Evolutionary conservation across 1,284 basidiomycete species (phyloP), one percentile per base, ranked within the genome.

Genomic region (Flammula alnicola): DNA sequence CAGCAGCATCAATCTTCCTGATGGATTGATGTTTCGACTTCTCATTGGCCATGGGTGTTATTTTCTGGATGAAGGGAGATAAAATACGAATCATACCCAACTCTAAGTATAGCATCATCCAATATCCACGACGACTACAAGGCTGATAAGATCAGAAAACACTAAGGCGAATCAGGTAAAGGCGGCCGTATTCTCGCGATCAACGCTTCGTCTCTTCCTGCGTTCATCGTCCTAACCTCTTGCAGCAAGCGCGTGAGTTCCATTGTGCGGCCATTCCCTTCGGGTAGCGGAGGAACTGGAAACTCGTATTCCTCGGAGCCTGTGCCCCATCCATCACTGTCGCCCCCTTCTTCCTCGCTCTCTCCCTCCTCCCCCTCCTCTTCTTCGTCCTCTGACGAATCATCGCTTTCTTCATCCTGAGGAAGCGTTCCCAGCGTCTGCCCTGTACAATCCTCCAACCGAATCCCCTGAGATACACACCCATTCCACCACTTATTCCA

Each of bases 401-500:
- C 65, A 55, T 69, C 71, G 5, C 64, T 60, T 2, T 70, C 69
- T 5, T 64, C 62, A 2, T 64, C 60, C 52, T 40, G 66, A 11
- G 85, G 86, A 27, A 88, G 67, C 9, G 75, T 78, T 0, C 86
- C 86, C 25, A 88, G 62, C 25, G 69, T 55, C 9, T 70, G 76
- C 0, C 83, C 85, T 0, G 86, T 86, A 59, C 86, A 88, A 61
- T 88, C 86, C 64, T 88, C 84, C 36, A 88, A 63, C 36, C 79
- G 63, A 5, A 87, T 68, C 0, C 76, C 72, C 60, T 77, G 70
- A 12, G 55, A 56, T 1, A 67, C 53, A 54, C 79, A 85, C 54
- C 69, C 70, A 6, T 70, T 71, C 76, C 80, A 86, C 88, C 87
- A 90, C 39, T 74, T 69, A 59, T 83, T 81, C 82, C 86, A 90